Conservation (phyloP, 176 grass and related monocot species). For the Avena eriantha region DNA sequence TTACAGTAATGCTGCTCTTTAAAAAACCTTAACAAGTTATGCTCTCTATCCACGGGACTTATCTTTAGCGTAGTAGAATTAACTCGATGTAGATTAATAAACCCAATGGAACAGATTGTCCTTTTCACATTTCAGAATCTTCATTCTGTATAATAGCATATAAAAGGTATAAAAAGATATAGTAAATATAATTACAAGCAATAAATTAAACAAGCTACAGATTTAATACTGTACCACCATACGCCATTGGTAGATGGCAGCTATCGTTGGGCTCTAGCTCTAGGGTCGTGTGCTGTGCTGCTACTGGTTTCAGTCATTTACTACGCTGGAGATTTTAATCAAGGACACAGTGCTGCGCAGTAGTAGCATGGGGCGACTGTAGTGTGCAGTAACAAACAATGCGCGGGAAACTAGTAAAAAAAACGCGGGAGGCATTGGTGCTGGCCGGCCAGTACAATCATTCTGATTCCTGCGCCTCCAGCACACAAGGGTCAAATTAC, state of each 20-base stretch:
- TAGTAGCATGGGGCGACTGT: neutral
- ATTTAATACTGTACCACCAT: no score
- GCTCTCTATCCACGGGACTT: no score
- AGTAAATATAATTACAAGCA: no score
- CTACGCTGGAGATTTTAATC: neutral
- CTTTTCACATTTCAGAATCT: no score
- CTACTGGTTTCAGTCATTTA: neutral
- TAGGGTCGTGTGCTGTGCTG: neutral
- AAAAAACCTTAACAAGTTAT: no score
- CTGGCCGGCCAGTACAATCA: neutral
- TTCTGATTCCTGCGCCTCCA: neutral
- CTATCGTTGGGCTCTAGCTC: neutral
- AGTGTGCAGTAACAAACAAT: neutral
- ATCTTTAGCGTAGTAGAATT: no score
- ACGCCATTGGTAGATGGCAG: neutral
- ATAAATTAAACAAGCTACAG: no score
- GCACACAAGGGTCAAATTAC: neutral
- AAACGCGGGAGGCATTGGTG: slow-evolving; percentile 11
- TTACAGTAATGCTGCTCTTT: no score
- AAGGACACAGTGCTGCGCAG: neutral
- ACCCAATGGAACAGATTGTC: no score
- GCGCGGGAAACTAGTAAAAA: slow-evolving; percentile 15
- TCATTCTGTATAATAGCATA: no score
- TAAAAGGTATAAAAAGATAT: no score
- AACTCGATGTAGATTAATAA: no score